Conservation (phyloP, 768 basidiomycete species). For the Hygrocybe coccinea region DNA sequence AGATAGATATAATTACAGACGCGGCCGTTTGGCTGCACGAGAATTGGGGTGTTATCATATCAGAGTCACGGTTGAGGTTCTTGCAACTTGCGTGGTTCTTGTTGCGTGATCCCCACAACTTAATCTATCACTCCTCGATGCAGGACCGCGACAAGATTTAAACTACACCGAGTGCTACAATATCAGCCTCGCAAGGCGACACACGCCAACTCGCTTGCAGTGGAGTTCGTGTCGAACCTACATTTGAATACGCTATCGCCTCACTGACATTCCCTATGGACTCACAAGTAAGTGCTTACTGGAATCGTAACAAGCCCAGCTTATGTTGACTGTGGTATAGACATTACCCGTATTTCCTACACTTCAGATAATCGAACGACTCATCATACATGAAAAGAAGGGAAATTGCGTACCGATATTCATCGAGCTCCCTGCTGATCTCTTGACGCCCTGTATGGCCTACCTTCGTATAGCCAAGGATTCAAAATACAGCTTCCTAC, state of each 20-base stretch:
- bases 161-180: too few relatives aligned
- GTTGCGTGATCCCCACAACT: too few relatives aligned
- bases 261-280: slow-evolving; percentile 32
- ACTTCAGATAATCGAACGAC: slow-evolving; percentile 66
- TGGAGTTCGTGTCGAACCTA: too few relatives aligned
- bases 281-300: slow-evolving; percentile 38
- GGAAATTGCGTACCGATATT: slow-evolving; percentile 94
- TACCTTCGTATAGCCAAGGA: slow-evolving; percentile 91
- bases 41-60: slow-evolving; percentile 76
- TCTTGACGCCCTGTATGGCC: slow-evolving; percentile 94
- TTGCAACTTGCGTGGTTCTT: neutral
- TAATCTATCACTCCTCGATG: too few relatives aligned
- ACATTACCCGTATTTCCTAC: slow-evolving; percentile 67
- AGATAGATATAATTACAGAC: slow-evolving; percentile 54
- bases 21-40: slow-evolving; percentile 58
- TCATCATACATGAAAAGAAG: slow-evolving; percentile 73
- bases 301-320: neutral
- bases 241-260: too few relatives aligned
- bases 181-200: too few relatives aligned
- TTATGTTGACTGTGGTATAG: slow-evolving; percentile 31
- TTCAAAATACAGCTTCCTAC: slow-evolving; percentile 88
- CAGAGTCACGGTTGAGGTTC: neutral
- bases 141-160: too few relatives aligned
- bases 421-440: slow-evolving; percentile 89
- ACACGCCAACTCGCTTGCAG: too few relatives aligned